Evolutionary conservation across 192 early-diverging fungal species (phyloP), one percentile per base, ranked within the genome.

Genomic region (Coemansia sp.): DNA sequence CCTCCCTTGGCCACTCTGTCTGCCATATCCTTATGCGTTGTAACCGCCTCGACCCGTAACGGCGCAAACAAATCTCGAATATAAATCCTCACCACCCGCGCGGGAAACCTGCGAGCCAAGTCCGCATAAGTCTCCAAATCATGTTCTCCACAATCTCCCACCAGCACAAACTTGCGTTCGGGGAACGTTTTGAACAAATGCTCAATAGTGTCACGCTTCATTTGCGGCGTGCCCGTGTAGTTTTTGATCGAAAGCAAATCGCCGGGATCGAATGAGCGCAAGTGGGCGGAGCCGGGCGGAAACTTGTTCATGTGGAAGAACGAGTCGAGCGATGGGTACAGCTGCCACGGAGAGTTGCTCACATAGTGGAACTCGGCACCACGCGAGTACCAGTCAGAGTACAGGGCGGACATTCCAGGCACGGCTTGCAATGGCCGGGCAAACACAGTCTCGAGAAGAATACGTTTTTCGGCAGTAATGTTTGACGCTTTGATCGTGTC

Each of bases 401-500:
- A 97, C 12, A 88, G 74, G 17, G 83, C 79, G 2, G 90, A 68
- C 93, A 97, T 95, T 0, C 93, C 93, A 0, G 86, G 76, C 5
- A 97, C 90, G 9, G 83, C 84, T 58, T 21, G 81, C 55, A 80
- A 17, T 52, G 60, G 86, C 63, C 37, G 68, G 25, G 79, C 78
- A 64, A 85, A 85, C 37, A 68, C 73, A 0, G 77, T 74, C 15
- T 88, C 83, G 2, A 81, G 79, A 28, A 93, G 84, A 10, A 85
- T 84, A 44, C 83, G 77, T 26, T 86, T 83, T n/a, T 92, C 92
- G 15, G 73, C 72, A 9, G 84, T 67, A 28, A 96, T 84, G 21
- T 87, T 82, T 0, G 92, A 92, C 9, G 90, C 83, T 66, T 94
- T 94, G 71, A 96, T 96, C 8, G 94, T 96, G 70, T 96, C 94